Base-by-base conservation (phyloP, 345 rosid genomes). In the Corchorus olitorius region DNA sequence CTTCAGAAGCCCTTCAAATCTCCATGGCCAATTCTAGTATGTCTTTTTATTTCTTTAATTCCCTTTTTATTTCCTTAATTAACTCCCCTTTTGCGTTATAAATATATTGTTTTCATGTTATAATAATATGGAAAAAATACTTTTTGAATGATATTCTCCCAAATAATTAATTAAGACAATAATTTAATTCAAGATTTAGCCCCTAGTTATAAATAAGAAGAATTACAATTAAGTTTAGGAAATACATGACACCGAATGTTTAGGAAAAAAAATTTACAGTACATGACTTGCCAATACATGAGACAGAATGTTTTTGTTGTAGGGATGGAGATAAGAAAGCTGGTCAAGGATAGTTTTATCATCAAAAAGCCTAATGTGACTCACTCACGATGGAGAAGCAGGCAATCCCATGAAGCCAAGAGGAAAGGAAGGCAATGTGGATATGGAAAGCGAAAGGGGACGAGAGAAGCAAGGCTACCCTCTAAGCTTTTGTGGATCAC, bases 291-390 rank as follows among this genome's bases (percentile, higher is more conserved):
- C n/a, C n/a, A n/a, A n/a, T n/a, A n/a, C n/a, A n/a, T n/a, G n/a
- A n/a, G n/a, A n/a, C n/a, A n/a, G n/a, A 39, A 2, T 39, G 41
- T 39, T 14, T 2, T 22, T 48, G 19, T 22, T 45, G 67, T 65
- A 73, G 76, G 76, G 20, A 43, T 60, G 67, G 53, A 73, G 56
- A 16, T 73, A 73, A 73, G 66, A 45, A 73, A 43, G 76, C 76
- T 73, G 4, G 67, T 45, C 1, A 73, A 73, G 39, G 67, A 73
- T 7, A 34, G 46, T 8, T 2, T 73, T 20, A 60, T 73, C 6
- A 48, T 60, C 6, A 73, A 33, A 45, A 73, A 60, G 55, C 56
- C 76, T 6, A 22, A 19, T 6, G 27, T 14, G 17, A 27, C 22
- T 7, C 46, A 50, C 27, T 59, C 76, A 6, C 46, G 76, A 73